Evolutionary conservation across 495 filamentous ascomycete species (phyloP), one percentile per base, ranked within the genome.

Genomic region (Amniculicola lignicola): DNA sequence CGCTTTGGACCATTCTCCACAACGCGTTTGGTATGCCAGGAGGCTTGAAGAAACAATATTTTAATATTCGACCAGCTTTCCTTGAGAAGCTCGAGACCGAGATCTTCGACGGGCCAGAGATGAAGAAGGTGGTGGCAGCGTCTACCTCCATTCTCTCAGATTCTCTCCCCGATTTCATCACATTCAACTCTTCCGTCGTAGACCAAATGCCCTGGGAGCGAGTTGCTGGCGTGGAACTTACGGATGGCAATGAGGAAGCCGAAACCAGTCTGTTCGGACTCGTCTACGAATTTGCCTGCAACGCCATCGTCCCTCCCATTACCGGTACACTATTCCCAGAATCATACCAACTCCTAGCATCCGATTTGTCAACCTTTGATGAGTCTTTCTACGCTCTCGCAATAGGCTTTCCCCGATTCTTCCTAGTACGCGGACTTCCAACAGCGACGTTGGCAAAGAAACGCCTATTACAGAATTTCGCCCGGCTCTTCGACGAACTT

Each of bases 141-240:
- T 72, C 73, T 7, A 61, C 69, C n/a, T 53, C 53, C 0, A 54
- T 69, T 15, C 59, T 84, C 2, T 53, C 76, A 71, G 48, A 67
- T 52, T 47, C 74, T 66, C 51, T 76, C 50, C 57, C 74, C 56
- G 76, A 79, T 46, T 55, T 87, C 25, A 78, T 86, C 22, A 79
- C 77, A 4, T 84, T 83, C 56, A 74, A 69, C 29, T 68, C 71
- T n/a, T 82, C 80, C 39, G 62, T 76, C 4, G 78, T 86, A 22
- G 83, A 88, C 57, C 78, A 84, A 56, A 71, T 71, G 49, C 69
- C 67, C 0, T 86, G 84, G 83, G 84, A 87, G 64, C 77, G 80
- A 3, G 70, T 76, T 1, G 62, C 64, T 12, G 56, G 73, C 14
- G 40, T 62, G 4, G 65, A 70, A 0, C 64, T 72, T 19, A 60